A percentile compares a stretch with the other conserved stretches of the same genome.
Conservation (phyloP, 2,329 filamentous ascomycete genomes). For the Arthrocladium fulminans region DNA sequence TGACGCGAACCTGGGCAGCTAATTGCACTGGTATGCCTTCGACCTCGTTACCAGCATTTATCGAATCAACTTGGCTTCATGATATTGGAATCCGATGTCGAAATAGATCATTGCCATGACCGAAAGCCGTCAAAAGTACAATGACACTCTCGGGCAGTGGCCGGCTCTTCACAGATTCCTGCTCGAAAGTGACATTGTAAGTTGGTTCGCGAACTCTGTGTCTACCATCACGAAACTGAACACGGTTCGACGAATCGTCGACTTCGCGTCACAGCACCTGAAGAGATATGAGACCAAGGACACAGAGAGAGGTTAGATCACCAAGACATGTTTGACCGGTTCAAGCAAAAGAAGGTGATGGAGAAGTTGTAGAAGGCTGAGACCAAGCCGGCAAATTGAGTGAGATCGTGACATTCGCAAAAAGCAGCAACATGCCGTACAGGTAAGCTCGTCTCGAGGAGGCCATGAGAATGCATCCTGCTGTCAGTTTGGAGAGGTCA, state of each 20-base stretch:
- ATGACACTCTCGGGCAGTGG: conserved; percentile 26
- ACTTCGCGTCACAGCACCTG: conserved; percentile 15
- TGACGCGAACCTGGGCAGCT: conserved; percentile 11
- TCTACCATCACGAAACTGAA: conserved; percentile 13
- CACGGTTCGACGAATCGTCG: conserved; percentile 11
- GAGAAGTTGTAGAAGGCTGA: conserved; percentile 7
- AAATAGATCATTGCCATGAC: conserved; percentile 17
- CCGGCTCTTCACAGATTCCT: conserved; percentile 29
- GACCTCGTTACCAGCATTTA: conserved; percentile 15
- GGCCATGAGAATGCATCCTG: conserved; percentile 46
- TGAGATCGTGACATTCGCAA: conserved; percentile 12
- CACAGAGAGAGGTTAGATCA: conserved; percentile 2
- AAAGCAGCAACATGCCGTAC: conserved; percentile 14
- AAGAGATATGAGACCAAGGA: conserved; percentile 10
- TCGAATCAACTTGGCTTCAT: conserved; percentile 13
- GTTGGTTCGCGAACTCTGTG: conserved; percentile 10
- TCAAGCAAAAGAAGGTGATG: conserved; percentile 5
- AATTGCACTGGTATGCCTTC: conserved; percentile 16
- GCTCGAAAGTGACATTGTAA: conserved; percentile 22
- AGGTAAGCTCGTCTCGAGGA: conserved; percentile 19
- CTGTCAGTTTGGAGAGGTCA: conserved; percentile 64
- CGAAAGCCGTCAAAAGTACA: conserved; percentile 24
- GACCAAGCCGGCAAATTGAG: conserved; percentile 12
- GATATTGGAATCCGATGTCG: conserved; percentile 13
- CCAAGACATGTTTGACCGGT: conserved; percentile 6